Conservation (phyloP, 208 protist genomes). For the Leishmania arabica region DNA sequence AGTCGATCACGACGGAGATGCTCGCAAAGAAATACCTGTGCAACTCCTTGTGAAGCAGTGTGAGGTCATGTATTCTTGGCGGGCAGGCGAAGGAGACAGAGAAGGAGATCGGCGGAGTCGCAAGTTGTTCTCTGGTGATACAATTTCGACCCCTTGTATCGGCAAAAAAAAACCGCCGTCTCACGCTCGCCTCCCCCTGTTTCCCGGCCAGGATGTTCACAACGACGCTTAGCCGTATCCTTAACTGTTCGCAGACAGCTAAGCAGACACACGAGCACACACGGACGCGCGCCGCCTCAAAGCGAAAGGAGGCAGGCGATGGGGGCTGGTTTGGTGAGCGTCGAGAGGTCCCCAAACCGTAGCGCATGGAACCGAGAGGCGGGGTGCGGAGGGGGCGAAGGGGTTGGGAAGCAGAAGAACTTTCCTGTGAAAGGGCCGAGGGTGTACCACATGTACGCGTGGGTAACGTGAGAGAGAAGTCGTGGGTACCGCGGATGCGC, state of each 20-base stretch:
- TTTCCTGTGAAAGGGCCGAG: not conserved
- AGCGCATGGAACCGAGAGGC: not conserved
- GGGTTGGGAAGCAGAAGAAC: not conserved
- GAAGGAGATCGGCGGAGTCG: not conserved
- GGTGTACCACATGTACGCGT: not conserved
- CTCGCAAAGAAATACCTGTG: constrained; percentile 73
- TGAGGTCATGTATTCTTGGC: not conserved
- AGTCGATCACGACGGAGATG: constrained; percentile 90
- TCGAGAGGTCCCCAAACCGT: not conserved
- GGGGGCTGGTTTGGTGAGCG: not conserved
- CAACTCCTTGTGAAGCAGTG: constrained; percentile 3
- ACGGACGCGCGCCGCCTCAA: not conserved
- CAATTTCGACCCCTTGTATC: not conserved
- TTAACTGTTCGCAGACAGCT: not conserved
- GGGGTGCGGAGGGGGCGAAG: not conserved
- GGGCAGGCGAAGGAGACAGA: not conserved
- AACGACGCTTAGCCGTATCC: not conserved
- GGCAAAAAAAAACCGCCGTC: not conserved
- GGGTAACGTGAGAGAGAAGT: not conserved
- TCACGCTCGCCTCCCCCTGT: not conserved
- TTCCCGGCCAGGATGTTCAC: not conserved
- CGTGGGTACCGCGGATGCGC: not conserved
- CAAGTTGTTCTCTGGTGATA: constrained; percentile 91
- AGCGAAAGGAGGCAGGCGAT: not conserved
- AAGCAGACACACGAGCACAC: too few relatives aligned